Conservation (phyloP, 2,329 filamentous ascomycete species). For the Rhinocladiella mackenziei region DNA sequence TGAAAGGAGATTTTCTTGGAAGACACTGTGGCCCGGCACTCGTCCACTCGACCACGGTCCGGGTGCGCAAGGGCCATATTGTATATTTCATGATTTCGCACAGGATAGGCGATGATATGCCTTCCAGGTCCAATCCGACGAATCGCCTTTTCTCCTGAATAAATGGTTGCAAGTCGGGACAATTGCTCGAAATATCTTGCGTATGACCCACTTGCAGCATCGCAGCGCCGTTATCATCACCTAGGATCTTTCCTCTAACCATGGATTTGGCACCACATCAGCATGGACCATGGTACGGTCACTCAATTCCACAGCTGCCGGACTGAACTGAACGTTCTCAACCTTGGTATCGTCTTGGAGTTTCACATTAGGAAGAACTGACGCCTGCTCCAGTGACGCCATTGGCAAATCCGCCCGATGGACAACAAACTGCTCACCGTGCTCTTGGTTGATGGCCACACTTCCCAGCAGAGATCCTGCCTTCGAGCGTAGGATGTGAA, state of each 20-base stretch:
- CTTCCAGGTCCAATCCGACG: conserved; percentile 34
- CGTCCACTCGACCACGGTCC: conserved; percentile 56
- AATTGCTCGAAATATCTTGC: conserved; percentile 25
- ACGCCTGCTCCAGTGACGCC: conserved; percentile 38
- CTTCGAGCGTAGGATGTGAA: conserved; percentile 34
- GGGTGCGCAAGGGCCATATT: conserved; percentile 62
- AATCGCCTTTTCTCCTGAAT: conserved; percentile 33
- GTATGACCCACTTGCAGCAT: conserved; percentile 33
- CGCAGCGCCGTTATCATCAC: conserved; percentile 33
- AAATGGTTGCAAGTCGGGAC: conserved; percentile 30
- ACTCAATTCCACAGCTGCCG: conserved; percentile 27
- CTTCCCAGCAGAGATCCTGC: conserved; percentile 30
- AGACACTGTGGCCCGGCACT: conserved; percentile 62
- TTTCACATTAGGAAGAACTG: conserved; percentile 22
- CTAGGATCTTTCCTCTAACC: conserved; percentile 14
- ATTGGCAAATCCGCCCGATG: conserved; percentile 33
- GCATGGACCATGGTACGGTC: conserved; percentile 25
- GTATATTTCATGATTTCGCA: conserved; percentile 58
- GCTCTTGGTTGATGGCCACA: conserved; percentile 29
- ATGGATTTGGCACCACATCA: conserved; percentile 30
- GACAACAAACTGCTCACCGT: conserved; percentile 46
- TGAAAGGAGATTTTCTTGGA: conserved; percentile 57
- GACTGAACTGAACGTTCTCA: conserved; percentile 29
- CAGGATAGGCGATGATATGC: conserved; percentile 34
- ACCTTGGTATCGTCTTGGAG: conserved; percentile 29